Base-by-base conservation (phyloP, 257 asterid species). In the Mentha longifolia region DNA sequence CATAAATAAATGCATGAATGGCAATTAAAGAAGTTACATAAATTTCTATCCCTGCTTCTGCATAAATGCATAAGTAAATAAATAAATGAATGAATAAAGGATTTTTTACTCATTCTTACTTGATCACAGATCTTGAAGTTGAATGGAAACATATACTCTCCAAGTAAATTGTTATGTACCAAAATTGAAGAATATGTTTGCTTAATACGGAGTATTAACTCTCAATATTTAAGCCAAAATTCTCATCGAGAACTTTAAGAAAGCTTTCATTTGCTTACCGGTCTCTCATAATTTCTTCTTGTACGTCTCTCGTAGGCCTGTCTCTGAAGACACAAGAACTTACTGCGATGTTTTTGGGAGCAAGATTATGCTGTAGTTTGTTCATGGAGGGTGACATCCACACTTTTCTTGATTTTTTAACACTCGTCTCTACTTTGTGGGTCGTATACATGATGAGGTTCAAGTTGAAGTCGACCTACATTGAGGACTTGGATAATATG, bases 291-390 rank as follows among this genome's bases (percentile, higher is more conserved):
- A 19, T 42, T 3, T 22, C 28, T 16, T 67, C 47, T 68, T 6
- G 11, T 59, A 70, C 80, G 88, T 87, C 74, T n/a, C n/a, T 14
- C 15, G 58, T 57, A 94, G 99, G 99, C 30, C 92, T 94, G 63
- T 94, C 99, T 65, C 70, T 94, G 83, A 94, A 81, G 90, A 74
- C 92, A 61, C 99, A 94, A 75, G 97, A 88, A 81, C 95, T 94
- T 59, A 94, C 99, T 22, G 92, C 97, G 5, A 79, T 86, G 35
- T 94, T 91, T 73, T 74, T 94, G 77, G 93, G 80, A 17, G 95
- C 87, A 61, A 83, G 99, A 76, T 60, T 89, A 67, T 59, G 60
- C 74, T 89, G 93, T 69, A 91, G 97, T 73, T 72, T 74, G 33
- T 30, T 72, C 33, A 84, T 94, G 89, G 97, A 91, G 85, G 91